phyloP scores from a whole-genome alignment of 148 eudicot species.

The Vaccinium corymbosum region DNA sequence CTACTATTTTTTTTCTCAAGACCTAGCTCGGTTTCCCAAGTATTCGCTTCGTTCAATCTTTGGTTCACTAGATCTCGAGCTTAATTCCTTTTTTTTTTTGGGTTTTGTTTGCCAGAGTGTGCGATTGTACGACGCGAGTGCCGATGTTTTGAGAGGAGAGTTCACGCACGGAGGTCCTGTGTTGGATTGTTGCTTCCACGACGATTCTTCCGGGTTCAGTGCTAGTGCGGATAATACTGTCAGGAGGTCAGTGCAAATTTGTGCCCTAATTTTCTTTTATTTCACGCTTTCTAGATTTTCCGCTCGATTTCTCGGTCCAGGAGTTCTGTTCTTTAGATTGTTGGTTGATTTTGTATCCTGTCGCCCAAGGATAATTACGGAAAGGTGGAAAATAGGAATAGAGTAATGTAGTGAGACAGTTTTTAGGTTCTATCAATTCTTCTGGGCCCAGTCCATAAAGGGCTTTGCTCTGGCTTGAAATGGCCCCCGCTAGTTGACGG shows the following conservation, averaged over 20 bases:
- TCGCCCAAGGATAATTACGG: neutral
- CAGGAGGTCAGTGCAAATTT: constrained; percentile 46
- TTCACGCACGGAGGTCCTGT: constrained; percentile 86
- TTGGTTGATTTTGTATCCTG: neutral
- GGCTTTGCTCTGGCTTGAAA: neutral
- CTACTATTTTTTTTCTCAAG: too few relatives aligned
- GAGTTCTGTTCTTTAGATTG: neutral
- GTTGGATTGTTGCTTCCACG: constrained; percentile 95
- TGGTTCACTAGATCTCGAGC: neutral
- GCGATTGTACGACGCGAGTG: constrained; percentile 83
- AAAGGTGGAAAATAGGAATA: neutral
- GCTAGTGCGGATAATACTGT: constrained; percentile 76
- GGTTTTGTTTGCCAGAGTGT: constrained; percentile 45
- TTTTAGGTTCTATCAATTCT: neutral
- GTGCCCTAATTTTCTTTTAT: neutral
- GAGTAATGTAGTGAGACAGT: neutral
- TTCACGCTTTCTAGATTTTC: neutral
- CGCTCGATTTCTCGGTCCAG: neutral
- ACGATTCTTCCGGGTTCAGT: constrained; percentile 84
- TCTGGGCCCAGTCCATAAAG: neutral
- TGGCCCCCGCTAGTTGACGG: neutral
- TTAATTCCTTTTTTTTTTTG: neutral
- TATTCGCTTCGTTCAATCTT: neutral
- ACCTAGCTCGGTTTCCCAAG: neutral
- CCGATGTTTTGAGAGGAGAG: constrained; percentile 76